A percentile compares a stretch with the other conserved stretches of the same genome.
Evolutionary conservation across 805 yeast species (phyloP).

Genomic region (Kodamaea kaohsiungensis): DNA sequence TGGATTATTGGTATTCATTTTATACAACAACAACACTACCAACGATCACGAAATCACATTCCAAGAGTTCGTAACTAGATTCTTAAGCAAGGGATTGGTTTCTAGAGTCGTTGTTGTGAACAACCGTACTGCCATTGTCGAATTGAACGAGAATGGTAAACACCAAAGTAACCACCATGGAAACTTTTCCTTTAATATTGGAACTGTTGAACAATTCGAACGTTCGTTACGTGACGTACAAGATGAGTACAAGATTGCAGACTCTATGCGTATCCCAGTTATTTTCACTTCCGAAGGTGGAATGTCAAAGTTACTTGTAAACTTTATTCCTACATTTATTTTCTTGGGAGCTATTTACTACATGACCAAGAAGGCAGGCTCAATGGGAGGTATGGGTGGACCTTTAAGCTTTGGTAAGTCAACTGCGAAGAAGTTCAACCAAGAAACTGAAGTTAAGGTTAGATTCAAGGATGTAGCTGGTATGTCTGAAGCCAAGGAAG

Average conservation of each 20-base stretch:
- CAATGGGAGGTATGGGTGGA: conserved; percentile 78
- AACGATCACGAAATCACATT: conserved; percentile 64
- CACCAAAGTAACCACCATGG: conserved; percentile 41
- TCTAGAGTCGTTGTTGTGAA: conserved; percentile 73
- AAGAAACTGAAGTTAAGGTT: conserved; percentile 86
- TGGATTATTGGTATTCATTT: conserved; percentile 27
- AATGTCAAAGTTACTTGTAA: conserved; percentile 59
- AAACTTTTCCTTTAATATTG: conserved; percentile 66
- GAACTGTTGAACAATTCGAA: conserved; percentile 88
- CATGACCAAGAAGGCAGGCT: conserved; percentile 68
- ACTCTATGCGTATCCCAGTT: conserved; percentile 75
- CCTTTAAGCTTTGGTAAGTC: conserved; percentile 84
- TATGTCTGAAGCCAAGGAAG: conserved; percentile 94
- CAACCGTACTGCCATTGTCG: conserved; percentile 71
- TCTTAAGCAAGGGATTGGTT: conserved; percentile 77
- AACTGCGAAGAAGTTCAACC: conserved; percentile 87
- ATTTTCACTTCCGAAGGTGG: conserved; percentile 74
- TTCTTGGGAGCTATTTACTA: conserved; percentile 88
- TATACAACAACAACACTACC: conserved; percentile 18
- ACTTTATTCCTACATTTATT: conserved; percentile 84
- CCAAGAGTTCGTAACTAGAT: conserved; percentile 83
- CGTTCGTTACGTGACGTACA: conserved; percentile 75
- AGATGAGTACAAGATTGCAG: conserved; percentile 61
- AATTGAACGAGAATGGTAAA: conserved; percentile 61
- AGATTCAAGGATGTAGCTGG: conserved; percentile 97